These are phyloP conservation scores for Alternaria triticimaculans DNA, from an alignment of 2,329 filamentous ascomycete genomes.

Conservation along the genomic window DNA sequence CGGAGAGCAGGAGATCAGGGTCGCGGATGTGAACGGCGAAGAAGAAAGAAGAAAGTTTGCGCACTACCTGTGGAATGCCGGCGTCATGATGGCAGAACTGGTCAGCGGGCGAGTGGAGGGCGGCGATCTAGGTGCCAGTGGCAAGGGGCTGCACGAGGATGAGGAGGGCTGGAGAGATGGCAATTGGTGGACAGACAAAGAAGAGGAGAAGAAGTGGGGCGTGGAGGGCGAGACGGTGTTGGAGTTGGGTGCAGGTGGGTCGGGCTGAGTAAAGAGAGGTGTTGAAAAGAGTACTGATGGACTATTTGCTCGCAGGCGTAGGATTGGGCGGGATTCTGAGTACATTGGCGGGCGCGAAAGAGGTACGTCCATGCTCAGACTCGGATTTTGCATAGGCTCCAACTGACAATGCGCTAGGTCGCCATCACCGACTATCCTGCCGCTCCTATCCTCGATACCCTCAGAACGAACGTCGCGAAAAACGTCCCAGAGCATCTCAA, in stretches of 20 bases:
- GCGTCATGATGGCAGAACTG: constrained; percentile 55
- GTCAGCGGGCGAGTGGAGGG: constrained; percentile 41
- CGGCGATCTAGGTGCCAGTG: constrained; percentile 19
- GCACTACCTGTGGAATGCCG: constrained; percentile 77
- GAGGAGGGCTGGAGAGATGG: constrained; percentile 27
- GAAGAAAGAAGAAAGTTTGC: constrained; percentile 68
- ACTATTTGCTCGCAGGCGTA: constrained; percentile 42
- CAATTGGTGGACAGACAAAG: constrained; percentile 42
- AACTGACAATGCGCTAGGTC: constrained; percentile 47
- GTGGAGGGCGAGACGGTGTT: constrained; percentile 62
- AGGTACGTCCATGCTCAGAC: constrained; percentile 43
- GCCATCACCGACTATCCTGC: constrained; percentile 74
- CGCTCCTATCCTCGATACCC: constrained; percentile 63
- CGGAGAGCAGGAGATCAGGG: constrained; percentile 48
- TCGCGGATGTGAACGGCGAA: constrained; percentile 58
- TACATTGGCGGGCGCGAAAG: constrained; percentile 52
- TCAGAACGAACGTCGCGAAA: constrained; percentile 63
- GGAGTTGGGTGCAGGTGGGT: constrained; percentile 73
- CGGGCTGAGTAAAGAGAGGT: constrained; percentile 20
- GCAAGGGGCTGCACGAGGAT: constrained; percentile 28
- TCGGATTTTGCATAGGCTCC: not conserved
- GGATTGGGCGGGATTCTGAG: constrained; percentile 57
- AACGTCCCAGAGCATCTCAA: constrained; percentile 56
- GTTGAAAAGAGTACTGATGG: constrained; percentile 37
- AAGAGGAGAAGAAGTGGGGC: constrained; percentile 49